Evolutionary conservation across 176 grass and related monocot species (phyloP), one percentile per base, ranked within the genome.

Genomic region (Dactylis glomerata): DNA sequence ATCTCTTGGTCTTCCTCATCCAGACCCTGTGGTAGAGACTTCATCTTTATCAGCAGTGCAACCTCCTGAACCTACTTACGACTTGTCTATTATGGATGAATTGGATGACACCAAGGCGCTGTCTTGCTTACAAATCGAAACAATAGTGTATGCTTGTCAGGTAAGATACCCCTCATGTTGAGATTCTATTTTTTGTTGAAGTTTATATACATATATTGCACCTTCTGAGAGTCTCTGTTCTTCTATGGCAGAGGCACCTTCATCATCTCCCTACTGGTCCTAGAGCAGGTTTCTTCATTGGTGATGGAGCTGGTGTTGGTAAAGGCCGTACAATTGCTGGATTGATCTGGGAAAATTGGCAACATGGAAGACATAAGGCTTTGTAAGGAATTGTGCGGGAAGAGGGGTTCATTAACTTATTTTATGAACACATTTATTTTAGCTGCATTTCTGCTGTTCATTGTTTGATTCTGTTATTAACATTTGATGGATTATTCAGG

Each of bases 41-140:
- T 98, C 91, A 88, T 98, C 92, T 81, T 74, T 98, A 64, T 98
- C 96, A 83, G 96, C 96, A 38, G 93, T 98, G 64, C 93, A 98
- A 81, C 96, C 93, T 77, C 96, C 96, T 77, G 96, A 98, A 75
- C 93, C 96, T 17, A 95, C 93, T 79, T 95, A 98, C 77, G 76
- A 79, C 81, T 50, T 93, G 71, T 80, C 83, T 85, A 98, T 98
- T 73, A 90, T 93, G 72, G 85, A 86, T 41, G 89, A 95, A 55
- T 80, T 98, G 80, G 85, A 92, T 72, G 84, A 93, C 27, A 93
- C 83, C 40, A 95, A 92, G 27, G 86, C 89, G n/a, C 46, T 98
- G 9, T 98, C 96, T 85, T 95, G 96, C 89, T 95, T 98, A 85
- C 96, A 98, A 77, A 98, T 95, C 31, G 96, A 98, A 93, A 93